phyloP scores from a whole-genome alignment of 2,329 filamentous ascomycete genomes.

The Lachnum nothofagi region DNA sequence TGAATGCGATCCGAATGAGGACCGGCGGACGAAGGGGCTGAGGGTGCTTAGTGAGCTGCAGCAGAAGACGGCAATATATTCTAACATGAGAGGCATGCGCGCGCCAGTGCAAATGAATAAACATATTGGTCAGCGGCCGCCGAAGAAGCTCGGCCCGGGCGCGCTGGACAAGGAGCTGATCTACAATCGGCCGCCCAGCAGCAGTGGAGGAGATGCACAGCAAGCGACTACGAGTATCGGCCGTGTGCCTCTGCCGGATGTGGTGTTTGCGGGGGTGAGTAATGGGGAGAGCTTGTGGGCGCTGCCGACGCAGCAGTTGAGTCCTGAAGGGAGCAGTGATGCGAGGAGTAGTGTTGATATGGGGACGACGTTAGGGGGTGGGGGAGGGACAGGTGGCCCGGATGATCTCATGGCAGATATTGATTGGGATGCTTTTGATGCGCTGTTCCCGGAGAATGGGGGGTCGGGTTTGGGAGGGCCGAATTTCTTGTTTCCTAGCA shows the following conservation, averaged over 20 bases:
- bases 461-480: slow-evolving; percentile 12
- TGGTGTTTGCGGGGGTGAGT: slow-evolving; percentile 43
- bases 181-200: neutral
- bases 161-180: slow-evolving; percentile 3
- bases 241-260: slow-evolving; percentile 12
- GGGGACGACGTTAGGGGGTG: too few relatives aligned
- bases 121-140: slow-evolving; percentile 24
- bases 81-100: slow-evolving; percentile 52
- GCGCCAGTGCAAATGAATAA: slow-evolving; percentile 39
- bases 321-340: slow-evolving; percentile 43
- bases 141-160: slow-evolving; percentile 14
- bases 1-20: slow-evolving; percentile 48
- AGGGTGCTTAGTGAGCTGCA: slow-evolving; percentile 58
- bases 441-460: slow-evolving; percentile 28
- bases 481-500: neutral
- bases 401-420: slow-evolving; percentile 48
- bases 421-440: slow-evolving; percentile 48
- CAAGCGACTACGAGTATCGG: slow-evolving; percentile 4
- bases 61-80: slow-evolving; percentile 55
- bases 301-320: slow-evolving; percentile 36
- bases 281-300: slow-evolving; percentile 46
- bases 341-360: slow-evolving; percentile 36
- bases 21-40: slow-evolving; percentile 53
- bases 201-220: neutral
- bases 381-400: slow-evolving; percentile 15